These are phyloP conservation scores for Colletotrichum tanaceti DNA, from an alignment of 2,329 filamentous ascomycete species.

Conservation along the genomic window DNA sequence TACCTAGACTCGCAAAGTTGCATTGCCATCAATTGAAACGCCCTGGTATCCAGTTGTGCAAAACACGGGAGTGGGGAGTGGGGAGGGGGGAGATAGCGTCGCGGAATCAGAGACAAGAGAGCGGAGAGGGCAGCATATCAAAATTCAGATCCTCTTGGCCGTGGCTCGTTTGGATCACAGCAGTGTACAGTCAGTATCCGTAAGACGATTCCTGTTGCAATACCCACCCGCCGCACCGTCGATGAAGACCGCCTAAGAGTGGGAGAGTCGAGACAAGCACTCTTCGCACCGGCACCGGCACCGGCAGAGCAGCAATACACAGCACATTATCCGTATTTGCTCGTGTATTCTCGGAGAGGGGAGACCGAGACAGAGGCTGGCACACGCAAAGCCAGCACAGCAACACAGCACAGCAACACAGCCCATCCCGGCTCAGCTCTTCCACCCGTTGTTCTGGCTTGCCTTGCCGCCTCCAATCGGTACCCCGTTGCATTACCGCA, in stretches of 20 bases:
- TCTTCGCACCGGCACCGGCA: no score
- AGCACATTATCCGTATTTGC: constrained; percentile 32
- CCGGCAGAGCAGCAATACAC: constrained; percentile 19
- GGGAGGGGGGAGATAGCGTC: not conserved
- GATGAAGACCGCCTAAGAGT: not conserved
- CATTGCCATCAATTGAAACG: constrained; percentile 33
- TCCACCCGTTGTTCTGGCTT: constrained; percentile 6
- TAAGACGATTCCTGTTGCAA: constrained; percentile 3
- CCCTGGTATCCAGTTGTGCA: constrained; percentile 34
- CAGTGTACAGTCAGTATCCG: no score
- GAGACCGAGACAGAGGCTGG: not conserved
- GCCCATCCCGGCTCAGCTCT: not conserved
- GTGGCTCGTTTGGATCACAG: constrained; percentile 25
- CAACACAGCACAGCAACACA: constrained; percentile 7
- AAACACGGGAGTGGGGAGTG: no score
- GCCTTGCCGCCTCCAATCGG: not conserved
- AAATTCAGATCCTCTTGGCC: constrained; percentile 36
- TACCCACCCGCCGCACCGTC: not conserved
- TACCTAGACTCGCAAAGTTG: no score
- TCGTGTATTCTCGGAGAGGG: not conserved
- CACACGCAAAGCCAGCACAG: constrained; percentile 8
- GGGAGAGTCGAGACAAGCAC: constrained; percentile 10
- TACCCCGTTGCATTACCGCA: not conserved
- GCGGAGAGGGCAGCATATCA: constrained; percentile 2
- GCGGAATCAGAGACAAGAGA: constrained; percentile 14